These are phyloP conservation scores for Teratosphaeria zuluensis DNA, from an alignment of 2,329 filamentous ascomycete species.

Conservation along the genomic window DNA sequence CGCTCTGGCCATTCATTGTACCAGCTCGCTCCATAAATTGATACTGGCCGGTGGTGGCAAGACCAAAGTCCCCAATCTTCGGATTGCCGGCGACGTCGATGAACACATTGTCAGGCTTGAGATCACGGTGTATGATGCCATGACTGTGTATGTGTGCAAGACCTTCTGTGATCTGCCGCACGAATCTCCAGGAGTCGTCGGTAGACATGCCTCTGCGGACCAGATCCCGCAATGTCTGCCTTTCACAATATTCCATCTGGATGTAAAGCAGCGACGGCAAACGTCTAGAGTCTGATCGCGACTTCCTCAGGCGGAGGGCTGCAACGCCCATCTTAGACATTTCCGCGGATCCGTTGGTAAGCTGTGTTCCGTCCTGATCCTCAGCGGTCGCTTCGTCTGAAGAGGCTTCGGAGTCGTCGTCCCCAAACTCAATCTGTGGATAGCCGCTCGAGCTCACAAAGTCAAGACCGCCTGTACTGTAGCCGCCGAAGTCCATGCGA, in stretches of 20 bases:
- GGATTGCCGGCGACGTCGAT: slow-evolving; percentile 85
- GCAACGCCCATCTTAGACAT: neutral
- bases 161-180: slow-evolving; percentile 84
- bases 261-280: slow-evolving; percentile 79
- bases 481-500: slow-evolving; percentile 48
- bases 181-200: slow-evolving; percentile 78
- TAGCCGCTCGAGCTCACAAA: slow-evolving; percentile 84
- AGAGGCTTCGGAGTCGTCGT: slow-evolving; percentile 39
- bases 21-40: slow-evolving; percentile 47
- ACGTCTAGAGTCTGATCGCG: slow-evolving; percentile 38
- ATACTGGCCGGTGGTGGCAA: slow-evolving; percentile 81
- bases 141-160: slow-evolving; percentile 80
- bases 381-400: slow-evolving; percentile 31
- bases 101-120: slow-evolving; percentile 97
- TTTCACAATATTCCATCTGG: slow-evolving; percentile 98
- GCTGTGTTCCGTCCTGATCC: slow-evolving; percentile 26
- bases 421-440: slow-evolving; percentile 68
- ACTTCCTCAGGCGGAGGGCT: slow-evolving; percentile 29
- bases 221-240: slow-evolving; percentile 78
- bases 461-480: slow-evolving; percentile 72
- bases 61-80: slow-evolving; percentile 91
- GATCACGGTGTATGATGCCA: slow-evolving; percentile 87
- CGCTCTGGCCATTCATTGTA: slow-evolving; percentile 15
- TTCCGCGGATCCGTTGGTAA: slow-evolving; percentile 6
- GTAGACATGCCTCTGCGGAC: slow-evolving; percentile 67